These are phyloP conservation scores for Candida anutae DNA, from an alignment of 1,139 yeast species.

Conservation along the genomic window DNA sequence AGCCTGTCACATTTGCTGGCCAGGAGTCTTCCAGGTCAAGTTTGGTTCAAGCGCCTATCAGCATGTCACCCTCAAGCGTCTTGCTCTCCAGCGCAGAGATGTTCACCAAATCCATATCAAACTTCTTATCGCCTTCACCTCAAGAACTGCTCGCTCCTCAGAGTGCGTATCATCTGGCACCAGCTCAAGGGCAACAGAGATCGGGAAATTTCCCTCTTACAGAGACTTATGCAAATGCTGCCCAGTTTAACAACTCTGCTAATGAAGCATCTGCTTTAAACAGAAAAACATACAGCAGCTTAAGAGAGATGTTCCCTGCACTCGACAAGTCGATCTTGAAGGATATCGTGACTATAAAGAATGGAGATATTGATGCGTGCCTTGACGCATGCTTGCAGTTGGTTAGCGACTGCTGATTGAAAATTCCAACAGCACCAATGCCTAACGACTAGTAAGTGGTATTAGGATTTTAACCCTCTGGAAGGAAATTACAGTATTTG, in stretches of 20 bases:
- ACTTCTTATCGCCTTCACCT: conserved; percentile 38
- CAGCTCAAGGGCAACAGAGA: conserved; percentile 3
- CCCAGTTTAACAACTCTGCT: conserved; percentile 3
- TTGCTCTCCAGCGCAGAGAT: conserved; percentile 46
- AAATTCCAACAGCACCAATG: too few relatives aligned
- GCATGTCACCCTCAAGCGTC: conserved; percentile 43
- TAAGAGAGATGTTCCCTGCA: conserved; percentile 69
- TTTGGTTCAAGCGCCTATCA: too few relatives aligned
- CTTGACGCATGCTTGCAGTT: conserved; percentile 55
- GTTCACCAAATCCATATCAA: conserved; percentile 42
- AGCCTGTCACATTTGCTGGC: too few relatives aligned
- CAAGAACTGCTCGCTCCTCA: conserved; percentile 10
- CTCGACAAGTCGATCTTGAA: conserved; percentile 60
- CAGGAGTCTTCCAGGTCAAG: too few relatives aligned
- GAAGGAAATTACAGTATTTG: too few relatives aligned
- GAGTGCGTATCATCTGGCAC: conserved; percentile 6
- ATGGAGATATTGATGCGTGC: conserved; percentile 64
- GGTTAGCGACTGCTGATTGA: conserved; percentile 12
- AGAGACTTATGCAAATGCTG: too few relatives aligned
- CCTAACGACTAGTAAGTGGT: too few relatives aligned
- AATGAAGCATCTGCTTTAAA: conserved; percentile 4
- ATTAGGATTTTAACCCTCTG: too few relatives aligned
- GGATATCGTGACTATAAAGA: conserved; percentile 63
- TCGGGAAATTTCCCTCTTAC: too few relatives aligned
- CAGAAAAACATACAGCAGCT: conserved; percentile 29